Percentiles rank a stretch among this genome's conserved stretches.
Conservation (phyloP, 768 basidiomycete species). For the Termitomyces sp. region DNA sequence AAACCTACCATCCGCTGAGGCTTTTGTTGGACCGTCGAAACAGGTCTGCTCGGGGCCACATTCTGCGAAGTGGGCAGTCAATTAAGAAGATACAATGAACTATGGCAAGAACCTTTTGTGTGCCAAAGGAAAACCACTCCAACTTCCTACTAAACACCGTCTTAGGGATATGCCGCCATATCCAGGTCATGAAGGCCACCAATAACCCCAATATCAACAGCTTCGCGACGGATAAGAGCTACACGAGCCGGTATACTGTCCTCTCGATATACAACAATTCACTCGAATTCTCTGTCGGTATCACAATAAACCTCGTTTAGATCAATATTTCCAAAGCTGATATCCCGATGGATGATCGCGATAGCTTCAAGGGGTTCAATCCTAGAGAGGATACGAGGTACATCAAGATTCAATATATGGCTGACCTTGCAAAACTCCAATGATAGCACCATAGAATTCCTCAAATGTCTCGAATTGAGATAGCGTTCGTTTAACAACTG, state of each 20-base stretch:
- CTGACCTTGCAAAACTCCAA: background rate
- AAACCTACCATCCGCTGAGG: background rate
- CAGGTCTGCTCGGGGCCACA: background rate
- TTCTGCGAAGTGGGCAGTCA: background rate
- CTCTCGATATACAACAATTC: background rate
- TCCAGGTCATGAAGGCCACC: background rate
- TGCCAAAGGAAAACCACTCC: background rate
- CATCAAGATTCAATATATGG: background rate
- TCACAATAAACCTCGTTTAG: background rate
- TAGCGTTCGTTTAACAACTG: background rate
- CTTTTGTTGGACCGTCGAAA: background rate
- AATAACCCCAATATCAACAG: background rate
- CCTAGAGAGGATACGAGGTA: background rate
- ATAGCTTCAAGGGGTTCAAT: background rate
- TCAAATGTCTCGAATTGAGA: background rate
- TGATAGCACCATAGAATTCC: background rate
- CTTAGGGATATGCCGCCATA: background rate
- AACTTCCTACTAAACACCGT: too few species aligned
- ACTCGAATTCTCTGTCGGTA: background rate
- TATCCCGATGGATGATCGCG: background rate
- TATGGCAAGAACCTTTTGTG: background rate
- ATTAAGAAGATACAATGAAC: background rate
- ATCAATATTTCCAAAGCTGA: background rate
- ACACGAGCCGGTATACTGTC: background rate
- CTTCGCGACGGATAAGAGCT: background rate